phyloP scores from a whole-genome alignment of 257 asterid genomes.

The Solanum okadae region DNA sequence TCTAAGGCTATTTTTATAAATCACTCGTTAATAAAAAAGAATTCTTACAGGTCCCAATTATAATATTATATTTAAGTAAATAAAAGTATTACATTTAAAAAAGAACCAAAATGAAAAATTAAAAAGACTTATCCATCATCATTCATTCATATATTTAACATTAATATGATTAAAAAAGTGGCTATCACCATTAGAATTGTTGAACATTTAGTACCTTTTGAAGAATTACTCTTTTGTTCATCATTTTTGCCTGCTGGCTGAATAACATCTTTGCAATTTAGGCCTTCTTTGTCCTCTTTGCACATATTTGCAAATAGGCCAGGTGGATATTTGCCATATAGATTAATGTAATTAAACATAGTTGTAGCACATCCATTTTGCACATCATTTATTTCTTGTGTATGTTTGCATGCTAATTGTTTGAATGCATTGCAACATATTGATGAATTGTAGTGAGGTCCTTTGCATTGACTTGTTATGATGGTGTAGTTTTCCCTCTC shows the following conservation, averaged over 20 bases:
- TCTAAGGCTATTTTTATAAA: neutral
- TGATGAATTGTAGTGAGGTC: slow-evolving; percentile 55
- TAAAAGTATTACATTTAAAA: neutral
- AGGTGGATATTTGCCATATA: slow-evolving; percentile 55
- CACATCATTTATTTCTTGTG: slow-evolving; percentile 42
- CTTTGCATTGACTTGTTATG: slow-evolving; percentile 83
- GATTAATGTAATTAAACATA: slow-evolving; percentile 57
- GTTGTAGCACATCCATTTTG: slow-evolving; percentile 47
- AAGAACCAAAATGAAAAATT: neutral
- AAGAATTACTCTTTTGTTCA: neutral
- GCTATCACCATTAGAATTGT: neutral
- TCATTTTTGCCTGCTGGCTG: neutral
- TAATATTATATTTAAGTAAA: neutral
- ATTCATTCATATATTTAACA: neutral
- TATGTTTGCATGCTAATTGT: slow-evolving; percentile 48
- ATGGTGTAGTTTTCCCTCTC: slow-evolving; percentile 68
- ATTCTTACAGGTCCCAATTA: neutral
- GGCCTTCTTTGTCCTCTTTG: slow-evolving; percentile 45
- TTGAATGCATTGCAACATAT: slow-evolving; percentile 57
- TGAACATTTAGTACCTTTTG: neutral
- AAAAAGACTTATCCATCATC: no score
- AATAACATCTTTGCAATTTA: slow-evolving; percentile 24
- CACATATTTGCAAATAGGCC: slow-evolving; percentile 72
- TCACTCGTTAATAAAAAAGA: neutral
- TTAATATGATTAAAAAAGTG: neutral